Base-by-base conservation (phyloP, 2,329 filamentous ascomycete species). In the Fulvia fulva region DNA sequence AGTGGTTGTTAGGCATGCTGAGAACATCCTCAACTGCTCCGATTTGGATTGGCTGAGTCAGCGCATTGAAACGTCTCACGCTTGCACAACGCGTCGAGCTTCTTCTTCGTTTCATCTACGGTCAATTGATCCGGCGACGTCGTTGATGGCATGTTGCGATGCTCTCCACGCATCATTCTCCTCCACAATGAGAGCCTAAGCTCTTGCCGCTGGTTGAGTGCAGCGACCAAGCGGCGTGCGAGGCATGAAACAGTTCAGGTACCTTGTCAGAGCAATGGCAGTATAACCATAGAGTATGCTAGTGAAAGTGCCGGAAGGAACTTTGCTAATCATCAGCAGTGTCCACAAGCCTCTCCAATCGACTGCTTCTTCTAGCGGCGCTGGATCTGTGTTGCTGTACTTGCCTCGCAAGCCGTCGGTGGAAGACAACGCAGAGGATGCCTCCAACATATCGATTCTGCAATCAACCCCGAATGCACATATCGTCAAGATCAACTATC, bases 401-500 rank as follows among this genome's bases (percentile, higher is more conserved):
- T 67, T 81, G 16, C 77, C 77, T 3, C 69, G 74, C 41, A 77
- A 77, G 4, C 75, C 77, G 43, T 57, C 76, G 7, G 44, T 73
- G 4, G 57, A 67, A 11, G 58, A 69, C 9, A 34, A 61, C 14
- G 62, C 70, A 5, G 60, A 71, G 44, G 70, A 77, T 34, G 66
- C 70, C 11, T 59, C 64, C 14, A 61, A 74, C 51, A 54, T 69
- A 19, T 54, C 57, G 1, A 67, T 75, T 2, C 70, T 81, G 11
- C 70, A 68, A 26, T 63, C 68, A 16, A 68, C 69, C 11, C 70
- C 75, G 32, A 69, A 71, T 28, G 73, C 73, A 5, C 76, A 75
- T 3, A 63, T 80, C 14, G 75, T 78, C 8, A 70, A 74, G 34
- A 69, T 81, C 63, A 75, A 80, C 60, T 80, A 81, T 63, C 75